phyloP scores from a whole-genome alignment of 305 asterid species.

The Rubia balearica region DNA sequence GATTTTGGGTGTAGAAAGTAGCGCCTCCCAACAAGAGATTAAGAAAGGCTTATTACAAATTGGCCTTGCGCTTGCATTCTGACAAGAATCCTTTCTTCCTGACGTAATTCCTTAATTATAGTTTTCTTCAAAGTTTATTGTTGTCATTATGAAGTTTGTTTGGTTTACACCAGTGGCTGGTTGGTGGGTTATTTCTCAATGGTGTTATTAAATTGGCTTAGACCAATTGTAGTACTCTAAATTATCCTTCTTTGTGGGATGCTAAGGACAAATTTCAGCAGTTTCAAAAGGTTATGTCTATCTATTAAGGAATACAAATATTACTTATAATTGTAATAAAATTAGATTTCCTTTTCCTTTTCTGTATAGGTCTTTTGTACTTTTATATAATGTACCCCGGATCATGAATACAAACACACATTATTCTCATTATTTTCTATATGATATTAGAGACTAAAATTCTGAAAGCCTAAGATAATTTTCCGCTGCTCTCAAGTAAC shows the following conservation, averaged over 20 bases:
- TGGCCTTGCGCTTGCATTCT: slow-evolving; percentile 80
- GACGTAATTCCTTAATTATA: slow-evolving; percentile 37
- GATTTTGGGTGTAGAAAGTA: slow-evolving; percentile 76
- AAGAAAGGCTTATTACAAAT: slow-evolving; percentile 73
- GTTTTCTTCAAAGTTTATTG: slow-evolving; percentile 8
- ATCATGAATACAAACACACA: too few species aligned
- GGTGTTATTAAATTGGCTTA: background rate
- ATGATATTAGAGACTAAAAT: too few species aligned
- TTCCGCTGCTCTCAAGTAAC: too few species aligned
- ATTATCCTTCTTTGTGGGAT: slow-evolving; percentile 1
- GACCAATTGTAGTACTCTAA: background rate
- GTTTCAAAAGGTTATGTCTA: slow-evolving; percentile 79
- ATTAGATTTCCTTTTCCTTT: too few species aligned
- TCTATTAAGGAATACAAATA: slow-evolving; percentile 8
- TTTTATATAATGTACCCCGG: too few species aligned
- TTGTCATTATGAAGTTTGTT: background rate
- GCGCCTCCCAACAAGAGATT: slow-evolving; percentile 73
- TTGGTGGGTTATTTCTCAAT: background rate
- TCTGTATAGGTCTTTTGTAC: too few species aligned
- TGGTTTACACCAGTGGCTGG: background rate
- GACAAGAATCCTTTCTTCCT: slow-evolving; percentile 80
- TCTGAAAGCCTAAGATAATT: too few species aligned
- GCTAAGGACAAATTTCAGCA: slow-evolving; percentile 82
- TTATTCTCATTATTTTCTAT: too few species aligned
- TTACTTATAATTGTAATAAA: too few species aligned